Base-by-base conservation (phyloP, 2,329 filamentous ascomycete species). In the Coleophoma eucalyptorum region DNA sequence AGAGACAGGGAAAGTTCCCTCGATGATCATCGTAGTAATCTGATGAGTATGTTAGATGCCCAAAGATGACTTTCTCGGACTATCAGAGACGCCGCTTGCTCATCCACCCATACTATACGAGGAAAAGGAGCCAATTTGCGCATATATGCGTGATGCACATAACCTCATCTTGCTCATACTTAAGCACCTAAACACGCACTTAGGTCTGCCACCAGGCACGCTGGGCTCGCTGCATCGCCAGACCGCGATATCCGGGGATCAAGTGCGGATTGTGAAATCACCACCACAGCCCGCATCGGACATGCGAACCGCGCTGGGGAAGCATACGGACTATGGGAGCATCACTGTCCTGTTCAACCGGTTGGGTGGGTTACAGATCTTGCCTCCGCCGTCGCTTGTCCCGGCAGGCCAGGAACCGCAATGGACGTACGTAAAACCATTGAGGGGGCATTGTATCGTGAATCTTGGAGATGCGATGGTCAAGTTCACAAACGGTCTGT, bases 311-410 rank as follows among this genome's bases (percentile, higher is more conserved):
- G 50, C 58, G 1, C 43, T 64, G 18, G 58, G 58, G 13, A 57
- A 62, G 26, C 69, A 72, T 46, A 72, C 68, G 0, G 69, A 72
- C 55, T 69, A 68, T 32, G 70, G 69, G 20, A 64, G 58, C 43
- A 51, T 72, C n/a, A 71, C 68, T 1, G 56, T 71, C 6, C 60
- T 72, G 11, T 71, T 72, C 54, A 72, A 70, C 46, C 62, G 62
- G 38, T 60, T 72, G 1, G 68, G 69, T 2, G 69, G 69, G 2
- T 56, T 72, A 31, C 70, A 72, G 50, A 64, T 72, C 21, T 56
- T 65, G 1, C 62, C 60, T 26, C 64, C 64, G 2, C 58, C 58
- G 5, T 52, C 53, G 3, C 49, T 60, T 2, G 49, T 50, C 4
- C 53, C 52, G 12, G 26, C 48, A 2, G 61, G 55, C 1, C 37